phyloP scores from a whole-genome alignment of 148 eudicot species.

The Linanthus parryae region DNA sequence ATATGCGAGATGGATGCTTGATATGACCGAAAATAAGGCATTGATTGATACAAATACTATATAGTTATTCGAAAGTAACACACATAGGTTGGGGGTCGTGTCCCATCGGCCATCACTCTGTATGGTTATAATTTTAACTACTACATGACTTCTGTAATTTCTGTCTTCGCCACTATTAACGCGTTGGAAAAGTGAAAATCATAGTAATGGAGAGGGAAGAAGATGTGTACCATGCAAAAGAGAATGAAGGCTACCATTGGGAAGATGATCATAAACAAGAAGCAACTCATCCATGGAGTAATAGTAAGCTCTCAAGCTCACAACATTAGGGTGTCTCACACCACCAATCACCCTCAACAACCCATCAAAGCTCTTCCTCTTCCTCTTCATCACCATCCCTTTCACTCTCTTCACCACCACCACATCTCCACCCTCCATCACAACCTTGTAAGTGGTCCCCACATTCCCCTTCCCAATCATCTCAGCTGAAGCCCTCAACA shows the following conservation, averaged over 20 bases:
- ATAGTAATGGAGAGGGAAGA: neutral
- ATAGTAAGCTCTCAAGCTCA: slow-evolving; percentile 18
- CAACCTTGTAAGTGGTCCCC: slow-evolving; percentile 23
- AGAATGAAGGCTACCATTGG: slow-evolving; percentile 20
- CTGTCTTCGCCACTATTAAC: too few species aligned
- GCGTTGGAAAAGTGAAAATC: too few species aligned
- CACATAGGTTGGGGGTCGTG: too few species aligned
- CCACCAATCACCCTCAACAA: slow-evolving; percentile 17
- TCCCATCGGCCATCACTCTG: too few species aligned
- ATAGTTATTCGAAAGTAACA: too few species aligned
- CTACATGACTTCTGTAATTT: too few species aligned
- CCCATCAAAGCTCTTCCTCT: slow-evolving; percentile 14
- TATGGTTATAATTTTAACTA: too few species aligned
- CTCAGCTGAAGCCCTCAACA: slow-evolving; percentile 23
- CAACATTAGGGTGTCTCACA: slow-evolving; percentile 17
- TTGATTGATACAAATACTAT: too few species aligned
- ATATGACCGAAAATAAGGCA: too few species aligned
- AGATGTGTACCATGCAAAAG: slow-evolving; percentile 24
- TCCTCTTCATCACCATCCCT: slow-evolving; percentile 6
- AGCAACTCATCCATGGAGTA: slow-evolving; percentile 21
- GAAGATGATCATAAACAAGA: slow-evolving; percentile 20
- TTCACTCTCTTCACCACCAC: slow-evolving; percentile 17
- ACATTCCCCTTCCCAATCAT: slow-evolving; percentile 21
- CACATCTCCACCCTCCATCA: slow-evolving; percentile 14
- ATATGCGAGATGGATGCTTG: too few species aligned